Evolutionary conservation across 129 eudicot species (phyloP), one percentile per base, ranked within the genome.

Genomic region (Flaveria robusta): DNA sequence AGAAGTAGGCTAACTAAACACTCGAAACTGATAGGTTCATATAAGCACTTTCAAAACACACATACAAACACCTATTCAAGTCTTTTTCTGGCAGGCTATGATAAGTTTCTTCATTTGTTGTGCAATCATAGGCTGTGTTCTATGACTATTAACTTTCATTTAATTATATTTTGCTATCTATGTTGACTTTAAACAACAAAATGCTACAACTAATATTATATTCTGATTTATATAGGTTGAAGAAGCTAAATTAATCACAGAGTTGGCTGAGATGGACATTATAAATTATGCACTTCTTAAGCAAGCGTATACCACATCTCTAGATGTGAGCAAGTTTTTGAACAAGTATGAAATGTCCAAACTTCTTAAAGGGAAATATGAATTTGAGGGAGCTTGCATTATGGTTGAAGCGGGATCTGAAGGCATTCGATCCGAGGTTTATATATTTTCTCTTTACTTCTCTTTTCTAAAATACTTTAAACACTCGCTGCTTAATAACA

Each of bases 211-310:
- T 65, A 23, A 37, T 74, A 41, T 59, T 19, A 14, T 71, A 31
- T 66, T 63, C 13, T 83, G 65, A 54, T 74, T 51, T 46, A 46
- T 80, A 70, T 82, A 93, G 98, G 95, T 89, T 74, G 98, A 93
- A 82, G 98, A 93, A 79, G 97, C 91, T 52, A 93, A 88, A 78
- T 83, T 93, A 65, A 88, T 93, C 59, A 89, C 92, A 10, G 96
- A 93, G 77, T 78, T 93, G 67, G 97, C 90, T 13, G 97, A 85
- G 75, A 77, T 68, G 83, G 93, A 93, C 74, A 81, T 81, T 60
- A 86, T 90, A 56, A 85, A 93, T 62, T 84, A 93, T 79, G 74
- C 86, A 22, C 93, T 93, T 72, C 88, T 93, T 45, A 87, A 88
- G 80, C 96, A 91, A 74, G 98, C 98, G 59, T 90, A 91, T 66